Evolutionary conservation across 2,329 filamentous ascomycete species (phyloP).

Genomic region (Xylariaceae sp.): DNA sequence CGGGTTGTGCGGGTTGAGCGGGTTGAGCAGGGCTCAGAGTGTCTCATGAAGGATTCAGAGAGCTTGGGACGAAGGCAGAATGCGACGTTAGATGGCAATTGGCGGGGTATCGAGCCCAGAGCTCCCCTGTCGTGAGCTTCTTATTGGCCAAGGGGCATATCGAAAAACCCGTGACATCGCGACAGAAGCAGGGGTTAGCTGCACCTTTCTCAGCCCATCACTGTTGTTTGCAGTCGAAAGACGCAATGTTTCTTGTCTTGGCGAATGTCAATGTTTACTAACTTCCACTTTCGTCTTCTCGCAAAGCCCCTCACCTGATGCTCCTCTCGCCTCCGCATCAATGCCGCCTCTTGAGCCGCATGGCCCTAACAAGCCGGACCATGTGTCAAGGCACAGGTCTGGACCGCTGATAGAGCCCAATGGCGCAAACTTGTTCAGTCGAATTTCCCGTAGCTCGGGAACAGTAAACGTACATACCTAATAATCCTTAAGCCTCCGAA

Average conservation of each 20-base stretch:
- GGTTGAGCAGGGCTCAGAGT: too few species aligned
- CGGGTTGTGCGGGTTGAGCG: too few species aligned
- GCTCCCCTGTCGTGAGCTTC: slow-evolving; percentile 6
- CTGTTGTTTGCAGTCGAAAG: slow-evolving; percentile 7
- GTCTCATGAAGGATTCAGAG: too few species aligned
- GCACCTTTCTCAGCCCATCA: slow-evolving; percentile 14
- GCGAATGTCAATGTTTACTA: slow-evolving; percentile 17
- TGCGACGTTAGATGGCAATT: background rate
- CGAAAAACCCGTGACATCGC: slow-evolving; percentile 20
- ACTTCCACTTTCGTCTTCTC: slow-evolving; percentile 13
- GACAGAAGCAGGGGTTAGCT: slow-evolving; percentile 15
- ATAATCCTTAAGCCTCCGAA: too few species aligned
- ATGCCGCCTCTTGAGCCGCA: background rate
- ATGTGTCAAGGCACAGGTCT: too few species aligned
- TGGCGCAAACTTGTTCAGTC: too few species aligned
- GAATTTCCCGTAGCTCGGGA: too few species aligned
- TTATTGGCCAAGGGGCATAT: slow-evolving; percentile 11
- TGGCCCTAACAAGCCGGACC: too few species aligned
- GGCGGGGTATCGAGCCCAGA: slow-evolving; percentile 15
- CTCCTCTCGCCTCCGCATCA: background rate
- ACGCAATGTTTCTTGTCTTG: slow-evolving; percentile 8
- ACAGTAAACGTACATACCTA: too few species aligned
- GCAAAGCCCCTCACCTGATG: too few species aligned
- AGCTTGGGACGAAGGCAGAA: too few species aligned
- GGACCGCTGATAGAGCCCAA: too few species aligned